Evolutionary conservation across 2,329 filamentous ascomycete genomes (phyloP), one percentile per base, ranked within the genome.

Genomic region (Hymenotorrendiella dingleyae): DNA sequence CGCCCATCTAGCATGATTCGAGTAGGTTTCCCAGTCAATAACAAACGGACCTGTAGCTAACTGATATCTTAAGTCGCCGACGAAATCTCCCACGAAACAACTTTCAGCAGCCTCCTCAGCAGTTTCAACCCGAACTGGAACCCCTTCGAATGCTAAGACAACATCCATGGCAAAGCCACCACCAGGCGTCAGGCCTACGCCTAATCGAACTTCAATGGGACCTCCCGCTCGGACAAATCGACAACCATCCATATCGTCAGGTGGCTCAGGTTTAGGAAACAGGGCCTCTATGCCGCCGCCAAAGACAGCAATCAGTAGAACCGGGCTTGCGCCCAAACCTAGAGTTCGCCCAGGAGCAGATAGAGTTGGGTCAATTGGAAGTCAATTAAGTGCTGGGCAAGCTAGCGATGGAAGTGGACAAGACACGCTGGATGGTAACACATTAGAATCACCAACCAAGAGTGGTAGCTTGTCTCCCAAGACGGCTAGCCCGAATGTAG

Each of bases 21-120:
- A 59, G 77, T 80, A 64, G 54, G 75, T 64, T 38, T 43, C 27
- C 17, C 20, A n/a, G n/a, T n/a, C n/a, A n/a, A n/a, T n/a, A n/a
- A n/a, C n/a, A n/a, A n/a, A n/a, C n/a, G n/a, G n/a, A n/a, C n/a
- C n/a, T 36, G 34, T 20, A 43, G 34, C 54, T 64, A 39, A 64
- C 50, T 2, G 28, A 40, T 19, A 28, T 29, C 29, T 53, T 28
- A 58, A 89, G 80, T 88, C 83, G 45, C 85, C 86, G 2, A 82
- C 78, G 1, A 90, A 86, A 57, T 90, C 85, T 1, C 86, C 86
- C 2, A 86, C 83, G 3, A 93, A 93, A 59, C 83, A 86, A 54
- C 62, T 85, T 27, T 66, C 66, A 14, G 70, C 79, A 2, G 65
- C 67, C 3, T 60, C 67, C 6, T 76, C 80, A 1, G 81, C 75